Evolutionary conservation across 202 grass and related monocot genomes (phyloP), one percentile per base, ranked within the genome.

Genomic region (Panicum virgatum): DNA sequence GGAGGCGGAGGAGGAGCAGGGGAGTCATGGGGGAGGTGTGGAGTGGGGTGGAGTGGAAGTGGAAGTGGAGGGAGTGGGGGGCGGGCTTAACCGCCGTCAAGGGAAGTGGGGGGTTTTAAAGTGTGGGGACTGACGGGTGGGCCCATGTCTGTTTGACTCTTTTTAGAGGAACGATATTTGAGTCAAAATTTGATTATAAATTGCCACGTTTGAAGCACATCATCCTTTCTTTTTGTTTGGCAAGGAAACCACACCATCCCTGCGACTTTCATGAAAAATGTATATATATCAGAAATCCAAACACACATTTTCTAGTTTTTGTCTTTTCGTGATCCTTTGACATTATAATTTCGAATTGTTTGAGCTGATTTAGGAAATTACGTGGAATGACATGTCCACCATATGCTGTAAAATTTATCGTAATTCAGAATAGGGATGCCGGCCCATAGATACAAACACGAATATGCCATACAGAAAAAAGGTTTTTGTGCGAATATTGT

Each of bases 1-100:
- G 58, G 78, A 87, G 70, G 78, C 73, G 64, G 20, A 75, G 72
- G 10, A 63, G 52, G 37, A 83, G 72, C 60, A 90, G 83, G 57
- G 73, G 79, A 82, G 83, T 82, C 88, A 90, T 90, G 88, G 83
- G 2, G 12, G 46, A 22, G 29, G 71, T 38, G 81, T 68, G 86
- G 13, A 30, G 16, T 5, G 54, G 58, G 73, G 48, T 61, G 69
- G 51, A n/a, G 42, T n/a, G n/a, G n/a, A n/a, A n/a, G n/a, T n/a
- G n/a, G n/a, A n/a, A 78, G 48, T 61, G 69, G 51, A n/a, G 42
- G 30, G 13, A 72, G 52, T 52, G 66, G 69, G 5, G 76, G 37
- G 73, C 1, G 20, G 12, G 23, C 18, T 38, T 62, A 67, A 83
- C 66, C 25, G 79, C 11, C 29, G 5, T 62, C 38, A 50, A 2